Evolutionary conservation across 73 alveolate genomes (phyloP), one percentile per base, ranked within the genome.

Genomic region (Blepharisma stoltei): DNA sequence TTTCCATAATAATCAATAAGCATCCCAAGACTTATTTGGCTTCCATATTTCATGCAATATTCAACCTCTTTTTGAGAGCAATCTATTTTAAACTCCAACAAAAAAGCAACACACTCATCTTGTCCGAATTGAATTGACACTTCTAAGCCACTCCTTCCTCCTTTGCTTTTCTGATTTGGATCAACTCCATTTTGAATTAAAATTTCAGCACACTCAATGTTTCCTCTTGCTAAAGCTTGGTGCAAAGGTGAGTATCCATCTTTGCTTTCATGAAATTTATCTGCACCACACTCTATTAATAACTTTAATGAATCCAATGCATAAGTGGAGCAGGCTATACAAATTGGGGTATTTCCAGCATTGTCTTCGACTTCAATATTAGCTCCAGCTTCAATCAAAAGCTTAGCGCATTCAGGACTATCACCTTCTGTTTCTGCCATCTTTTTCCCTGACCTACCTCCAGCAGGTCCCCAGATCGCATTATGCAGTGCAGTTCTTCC

Each of bases 401-500:
- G 52, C 76, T 60, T 60, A 60, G 76, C 76, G 4, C 55, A 25
- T 25, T 25, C 49, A 60, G 76, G 76, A 37, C 76, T 25, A 60
- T 60, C 76, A 11, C 55, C 21, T 21, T 11, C 52, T 21, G 14
- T 60, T 60, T 25, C 66, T 14, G 27, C 66, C 27, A 52, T 52
- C 23, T 52, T 52, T 20, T 20, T 60, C 14, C 76, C 76, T 60
- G 37, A 9, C 4, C 76, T 60, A 1, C 76, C 76, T 60, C 55
- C 76, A 60, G 52, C 21, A 25, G 55, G 37, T 9, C 76, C 76
- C 49, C 76, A 60, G 0, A 60, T 71, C 0, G 76, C 76, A 60
- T 60, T 60, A 37, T 60, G 76, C n/a, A 60, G 52, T 11, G 76
- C 55, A 11, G 76, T 60, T 27, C 76, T 60, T 27, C 76, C 49